Evolutionary conservation across 2,329 filamentous ascomycete species (phyloP).

Genomic region (Daldinia sp.): DNA sequence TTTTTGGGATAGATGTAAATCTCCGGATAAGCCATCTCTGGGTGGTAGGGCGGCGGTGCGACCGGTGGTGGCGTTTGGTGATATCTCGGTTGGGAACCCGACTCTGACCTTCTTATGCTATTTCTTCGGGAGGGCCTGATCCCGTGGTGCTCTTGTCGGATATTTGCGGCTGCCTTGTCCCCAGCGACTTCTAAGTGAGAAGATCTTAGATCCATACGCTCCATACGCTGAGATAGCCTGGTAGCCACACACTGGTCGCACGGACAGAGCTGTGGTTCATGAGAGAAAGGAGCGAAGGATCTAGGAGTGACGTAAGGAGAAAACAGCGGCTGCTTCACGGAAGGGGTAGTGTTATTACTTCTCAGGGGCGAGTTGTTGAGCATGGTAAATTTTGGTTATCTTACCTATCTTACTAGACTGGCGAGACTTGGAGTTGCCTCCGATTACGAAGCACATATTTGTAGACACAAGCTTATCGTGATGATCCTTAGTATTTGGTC

Average conservation of each 20-base stretch:
- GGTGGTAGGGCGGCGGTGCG: neutral
- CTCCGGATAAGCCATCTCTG: slow-evolving; percentile 24
- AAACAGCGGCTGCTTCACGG: neutral
- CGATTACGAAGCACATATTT: slow-evolving; percentile 29
- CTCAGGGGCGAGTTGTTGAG: neutral
- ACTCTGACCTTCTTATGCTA: neutral
- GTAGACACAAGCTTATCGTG: neutral
- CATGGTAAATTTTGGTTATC: slow-evolving; percentile 16
- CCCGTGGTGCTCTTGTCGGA: neutral
- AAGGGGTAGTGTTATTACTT: neutral
- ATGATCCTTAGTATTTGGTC: neutral
- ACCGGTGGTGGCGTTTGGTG: neutral
- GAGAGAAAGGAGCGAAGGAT: neutral
- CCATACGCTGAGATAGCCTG: neutral
- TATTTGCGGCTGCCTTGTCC: neutral
- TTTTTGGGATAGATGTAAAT: slow-evolving; percentile 46
- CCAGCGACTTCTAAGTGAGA: neutral
- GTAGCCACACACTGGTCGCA: slow-evolving; percentile 8
- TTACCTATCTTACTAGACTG: slow-evolving; percentile 8
- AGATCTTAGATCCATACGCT: neutral
- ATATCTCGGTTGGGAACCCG: neutral
- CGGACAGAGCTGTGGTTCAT: slow-evolving; percentile 1
- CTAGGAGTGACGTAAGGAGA: neutral
- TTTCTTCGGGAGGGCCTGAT: neutral
- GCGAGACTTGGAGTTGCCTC: neutral